phyloP scores from a whole-genome alignment of 768 basidiomycete species.

The Mycena kentingensis region DNA sequence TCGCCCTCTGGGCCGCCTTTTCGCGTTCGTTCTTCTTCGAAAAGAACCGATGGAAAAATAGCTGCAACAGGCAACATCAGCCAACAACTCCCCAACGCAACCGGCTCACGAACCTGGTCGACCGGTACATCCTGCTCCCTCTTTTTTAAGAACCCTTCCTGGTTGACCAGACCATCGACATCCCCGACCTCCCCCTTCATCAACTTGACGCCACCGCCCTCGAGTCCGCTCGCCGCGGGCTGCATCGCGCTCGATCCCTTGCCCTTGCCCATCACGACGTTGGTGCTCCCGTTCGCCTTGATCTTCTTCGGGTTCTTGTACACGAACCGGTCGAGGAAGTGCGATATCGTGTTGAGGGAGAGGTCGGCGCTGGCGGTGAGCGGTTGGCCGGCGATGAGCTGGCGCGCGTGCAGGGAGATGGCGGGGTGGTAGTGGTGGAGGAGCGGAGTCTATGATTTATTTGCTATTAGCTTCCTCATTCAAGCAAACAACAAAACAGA shows the following conservation, averaged over 20 bases:
- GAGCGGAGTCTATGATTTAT: constrained; percentile 62
- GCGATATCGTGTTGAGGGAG: constrained; percentile 87
- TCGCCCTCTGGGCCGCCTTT: constrained; percentile 46
- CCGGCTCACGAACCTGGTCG: constrained; percentile 64
- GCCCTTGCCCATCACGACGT: constrained; percentile 34
- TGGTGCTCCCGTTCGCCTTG: constrained; percentile 34
- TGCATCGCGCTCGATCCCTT: constrained; percentile 95
- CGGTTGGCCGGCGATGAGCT: constrained; percentile 71
- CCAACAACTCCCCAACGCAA: background rate
- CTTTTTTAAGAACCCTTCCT: constrained; percentile 71
- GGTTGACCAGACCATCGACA: constrained; percentile 60
- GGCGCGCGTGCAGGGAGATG: constrained; percentile 80
- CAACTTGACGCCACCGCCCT: constrained; percentile 69
- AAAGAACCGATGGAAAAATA: constrained; percentile 94
- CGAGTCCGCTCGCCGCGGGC: constrained; percentile 72
- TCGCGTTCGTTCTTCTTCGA: constrained; percentile 63
- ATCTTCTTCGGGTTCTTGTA: constrained; percentile 92
- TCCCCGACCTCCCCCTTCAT: constrained; percentile 58
- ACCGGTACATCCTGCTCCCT: constrained; percentile 74
- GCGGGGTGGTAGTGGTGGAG: constrained; percentile 89
- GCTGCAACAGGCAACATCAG: constrained; percentile 37
- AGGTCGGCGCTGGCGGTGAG: constrained; percentile 87
- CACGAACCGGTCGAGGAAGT: constrained; percentile 96
- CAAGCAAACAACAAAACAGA: background rate
- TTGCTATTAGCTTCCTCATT: background rate